phyloP scores from a whole-genome alignment of 345 rosid genomes.

The Populus simonii region DNA sequence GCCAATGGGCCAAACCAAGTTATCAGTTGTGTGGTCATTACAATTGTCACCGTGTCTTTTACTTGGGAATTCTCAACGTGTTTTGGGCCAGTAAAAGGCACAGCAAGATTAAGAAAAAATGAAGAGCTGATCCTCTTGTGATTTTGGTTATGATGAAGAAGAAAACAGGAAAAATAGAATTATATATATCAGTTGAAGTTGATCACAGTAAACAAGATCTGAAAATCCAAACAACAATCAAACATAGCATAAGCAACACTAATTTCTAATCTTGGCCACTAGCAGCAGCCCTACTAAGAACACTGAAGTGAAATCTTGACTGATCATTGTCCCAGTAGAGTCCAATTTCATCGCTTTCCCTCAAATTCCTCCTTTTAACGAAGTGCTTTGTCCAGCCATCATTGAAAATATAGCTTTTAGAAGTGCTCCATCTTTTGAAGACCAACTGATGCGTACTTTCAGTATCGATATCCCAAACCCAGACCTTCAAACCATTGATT shows the following conservation, averaged over 20 bases:
- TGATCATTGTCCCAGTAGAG: not conserved
- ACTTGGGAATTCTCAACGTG: too few relatives aligned
- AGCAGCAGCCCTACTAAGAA: not conserved
- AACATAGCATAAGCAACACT: not conserved
- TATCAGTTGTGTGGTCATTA: too few relatives aligned
- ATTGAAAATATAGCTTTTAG: not conserved
- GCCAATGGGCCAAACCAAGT: too few relatives aligned
- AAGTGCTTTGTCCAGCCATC: not conserved
- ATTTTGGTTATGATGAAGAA: too few relatives aligned
- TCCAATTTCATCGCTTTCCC: not conserved
- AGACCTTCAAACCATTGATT: not conserved
- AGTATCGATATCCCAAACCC: not conserved
- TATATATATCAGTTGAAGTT: too few relatives aligned
- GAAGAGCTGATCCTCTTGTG: too few relatives aligned
- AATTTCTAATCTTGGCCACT: not conserved
- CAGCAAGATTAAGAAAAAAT: too few relatives aligned
- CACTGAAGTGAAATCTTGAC: not conserved
- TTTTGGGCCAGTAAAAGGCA: too few relatives aligned
- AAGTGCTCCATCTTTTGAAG: slow-evolving; percentile 2
- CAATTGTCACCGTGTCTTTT: too few relatives aligned
- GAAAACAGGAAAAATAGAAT: too few relatives aligned
- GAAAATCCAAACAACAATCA: not conserved
- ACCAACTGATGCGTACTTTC: not conserved
- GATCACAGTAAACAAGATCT: too few relatives aligned
- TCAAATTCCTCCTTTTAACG: not conserved